Evolutionary conservation across 2,329 filamentous ascomycete species (phyloP), one percentile per base, ranked within the genome.

Genomic region (Aspergillus neoniger): DNA sequence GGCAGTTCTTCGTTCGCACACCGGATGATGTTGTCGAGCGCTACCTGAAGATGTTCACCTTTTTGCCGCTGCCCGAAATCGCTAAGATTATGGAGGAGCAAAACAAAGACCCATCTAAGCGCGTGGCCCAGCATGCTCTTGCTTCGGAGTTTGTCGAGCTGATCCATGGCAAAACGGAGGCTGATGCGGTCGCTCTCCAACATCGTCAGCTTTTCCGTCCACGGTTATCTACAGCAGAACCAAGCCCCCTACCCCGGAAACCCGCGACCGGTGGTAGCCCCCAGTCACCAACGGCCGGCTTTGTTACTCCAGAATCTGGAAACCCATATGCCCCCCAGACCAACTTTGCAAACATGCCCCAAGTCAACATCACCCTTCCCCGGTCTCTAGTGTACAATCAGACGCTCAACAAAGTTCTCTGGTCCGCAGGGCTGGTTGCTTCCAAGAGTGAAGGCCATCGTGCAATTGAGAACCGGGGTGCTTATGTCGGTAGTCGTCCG

Each of bases 41-140:
- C 32, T 89, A 96, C 63, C 82, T 99, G 43, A 94, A 91, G 72
- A 85, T 96, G 21, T 92, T 99, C 73, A 99, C 95, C 0, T 96
- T 99, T 73, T 76, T 96, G 39, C 90, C 94, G 0, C 68, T 91
- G 2, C 71, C 82, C 7, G 75, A 86, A n/a, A 96, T 99, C 65
- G 72, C 82, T 3, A 70, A 80, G 14, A 75, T 91, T 55, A 90
- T 98, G 85, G 74, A 80, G 32, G 75, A 88, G 63, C 93, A 98
- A 67, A 77, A 76, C 8, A 64, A 81, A 28, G 84, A 93, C 58
- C 90, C 91, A 0, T 83, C 87, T 1, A 86, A 88, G 76, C 87
- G 95, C 30, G 74, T 86, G 58, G 92, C 94, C 3, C 94, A 99
- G 69, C 93, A 96, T 71, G 79, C 83, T 0, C 85, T 99, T 2